Evolutionary conservation across 768 basidiomycete species (phyloP), one percentile per base, ranked within the genome.

Genomic region (Chalciporus sphaerocephalus): DNA sequence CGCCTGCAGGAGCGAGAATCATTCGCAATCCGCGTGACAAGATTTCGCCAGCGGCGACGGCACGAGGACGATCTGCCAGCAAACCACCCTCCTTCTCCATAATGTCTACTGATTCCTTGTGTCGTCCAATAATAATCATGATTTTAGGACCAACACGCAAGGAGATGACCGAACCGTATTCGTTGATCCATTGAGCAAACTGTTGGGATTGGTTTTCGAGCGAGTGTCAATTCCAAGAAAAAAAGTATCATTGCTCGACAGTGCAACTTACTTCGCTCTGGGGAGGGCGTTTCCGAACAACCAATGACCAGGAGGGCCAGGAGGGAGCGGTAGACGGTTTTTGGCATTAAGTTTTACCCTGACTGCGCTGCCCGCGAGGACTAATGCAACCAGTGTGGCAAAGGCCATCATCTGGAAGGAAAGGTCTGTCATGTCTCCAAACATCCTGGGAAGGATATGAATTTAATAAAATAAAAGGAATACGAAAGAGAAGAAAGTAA

Each of bases 1-100:
- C 80, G 1, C 80, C 81, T 2, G 74, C 74, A 0, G 74, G 72
- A 2, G 75, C 78, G 6, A 82, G 67, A 38, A 83, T 55, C 46
- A 78, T 69, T 0, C 81, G 65, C 69, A 83, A 75, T 0, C 80
- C 81, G 2, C 79, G 75, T 0, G 76, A 78, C 3, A 83, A 54
- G 0, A 78, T 74, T 48, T 82, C 80, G 6, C 81, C 81, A 0
- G 75, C 81, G 1, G 81, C 72, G 35, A 84, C 77, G 12, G 67
- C 69, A 2, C 65, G 60, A 17, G 81, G 81, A 39, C 81, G 66
- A 53, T 82, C 81, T 0, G 72, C 75, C 15, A 78, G 61, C 3
- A 68, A 51, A 4, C 75, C 73, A 12, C 81, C 81, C 52, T 83
- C 78, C 42, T 77, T 78, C 55, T 84, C 81, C 80, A 84, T 78